Evolutionary conservation across 2,329 filamentous ascomycete species (phyloP).

Genomic region (Aspergillus amoenus): DNA sequence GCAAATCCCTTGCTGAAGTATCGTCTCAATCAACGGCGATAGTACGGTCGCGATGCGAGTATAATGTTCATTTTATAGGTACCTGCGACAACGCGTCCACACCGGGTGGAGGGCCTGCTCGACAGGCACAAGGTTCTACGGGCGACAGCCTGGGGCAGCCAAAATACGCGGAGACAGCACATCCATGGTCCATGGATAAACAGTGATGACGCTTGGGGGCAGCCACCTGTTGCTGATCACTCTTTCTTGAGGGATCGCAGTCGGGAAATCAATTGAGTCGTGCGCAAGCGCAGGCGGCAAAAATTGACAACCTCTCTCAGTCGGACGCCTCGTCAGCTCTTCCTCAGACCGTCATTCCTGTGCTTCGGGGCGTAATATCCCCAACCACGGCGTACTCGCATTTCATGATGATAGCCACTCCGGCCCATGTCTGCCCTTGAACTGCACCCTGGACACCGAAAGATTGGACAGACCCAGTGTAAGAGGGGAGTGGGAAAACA

Average conservation of each 20-base stretch:
- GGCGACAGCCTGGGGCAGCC: neutral
- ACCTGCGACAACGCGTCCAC: neutral
- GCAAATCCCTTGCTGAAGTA: neutral
- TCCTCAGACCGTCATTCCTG: neutral
- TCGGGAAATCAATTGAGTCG: neutral
- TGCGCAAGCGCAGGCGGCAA: neutral
- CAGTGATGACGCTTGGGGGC: neutral
- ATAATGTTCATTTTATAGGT: neutral
- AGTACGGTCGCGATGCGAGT: neutral
- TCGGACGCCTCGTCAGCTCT: neutral
- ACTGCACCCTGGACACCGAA: slow-evolving; percentile 18
- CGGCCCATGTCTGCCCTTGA: neutral
- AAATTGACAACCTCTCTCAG: neutral
- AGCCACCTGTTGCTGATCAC: neutral
- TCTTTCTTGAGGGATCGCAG: neutral
- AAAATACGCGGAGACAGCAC: neutral
- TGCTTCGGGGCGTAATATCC: too few species aligned
- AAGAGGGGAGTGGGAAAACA: slow-evolving; percentile 13
- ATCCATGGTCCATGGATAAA: neutral
- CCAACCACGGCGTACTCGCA: neutral
- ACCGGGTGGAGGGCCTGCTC: neutral
- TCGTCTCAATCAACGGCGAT: neutral
- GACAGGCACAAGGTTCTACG: neutral
- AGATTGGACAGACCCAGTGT: slow-evolving; percentile 24
- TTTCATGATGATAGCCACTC: neutral